Base-by-base conservation (phyloP, 257 asterid genomes). In the Leonotis leonurus region DNA sequence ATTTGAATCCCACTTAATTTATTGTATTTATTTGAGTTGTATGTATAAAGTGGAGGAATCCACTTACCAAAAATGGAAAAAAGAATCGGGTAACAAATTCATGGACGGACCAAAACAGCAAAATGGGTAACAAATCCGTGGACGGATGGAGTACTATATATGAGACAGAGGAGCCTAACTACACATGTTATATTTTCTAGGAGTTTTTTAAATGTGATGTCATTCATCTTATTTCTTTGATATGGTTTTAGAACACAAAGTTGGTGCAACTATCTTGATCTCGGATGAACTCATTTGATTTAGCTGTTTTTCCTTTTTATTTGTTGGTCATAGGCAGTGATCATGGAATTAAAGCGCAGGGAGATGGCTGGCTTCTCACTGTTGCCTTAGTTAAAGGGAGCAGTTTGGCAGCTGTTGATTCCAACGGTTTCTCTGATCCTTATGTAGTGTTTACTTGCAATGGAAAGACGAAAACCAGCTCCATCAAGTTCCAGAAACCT, bases 381-480 rank as follows among this genome's bases (percentile, higher is more conserved):
- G 96, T 93, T 78, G 99, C 99, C 60, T 77, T 93, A 80, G 78
- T 93, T 50, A 91, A 80, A 72, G 99, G 99, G 73, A 80, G 71
- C 74, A 81, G 78, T 64, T 85, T 93, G 77, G 96, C 96, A 59
- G 95, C 97, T 5, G 90, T 87, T 41, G 95, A 87, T 62, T 58
- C 99, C 7, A 87, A 88, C 66, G 96, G 95, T 25, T 89, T 79
- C 73, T 93, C 97, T 16, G 97, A 89, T 75, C 99, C 99, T 18
- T 93, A 93, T 76, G 96, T 87, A 67, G 95, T 89, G 67, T 93
- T 93, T 59, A 87, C 95, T 74, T 93, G 99, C 88, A 93, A 93
- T 1, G 99, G 97, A 44, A 89, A 83, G 82, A 68, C 80, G 5
- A 85, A 81, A 80, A 81, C 90, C 66, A 93, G 99, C 78, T 93